Conservation (phyloP, 495 filamentous ascomycete species). For the Lentithecium fluviatile region DNA sequence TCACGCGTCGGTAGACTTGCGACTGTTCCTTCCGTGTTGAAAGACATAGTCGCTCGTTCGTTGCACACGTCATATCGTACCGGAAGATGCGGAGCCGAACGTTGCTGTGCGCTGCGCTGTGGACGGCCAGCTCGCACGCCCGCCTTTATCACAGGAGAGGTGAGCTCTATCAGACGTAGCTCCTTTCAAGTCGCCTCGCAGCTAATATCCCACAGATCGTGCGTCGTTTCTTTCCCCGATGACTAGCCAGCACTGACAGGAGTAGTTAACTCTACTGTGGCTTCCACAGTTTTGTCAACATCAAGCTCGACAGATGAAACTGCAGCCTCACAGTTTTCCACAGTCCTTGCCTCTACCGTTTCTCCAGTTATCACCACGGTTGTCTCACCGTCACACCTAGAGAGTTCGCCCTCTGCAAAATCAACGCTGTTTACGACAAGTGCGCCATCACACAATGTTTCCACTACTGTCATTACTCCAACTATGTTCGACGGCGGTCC, state of each 20-base stretch:
- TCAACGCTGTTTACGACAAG: too few species aligned
- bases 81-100: conserved; percentile 10
- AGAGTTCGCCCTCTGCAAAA: too few species aligned
- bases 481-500: background rate
- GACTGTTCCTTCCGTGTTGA: background rate
- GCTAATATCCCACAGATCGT: background rate
- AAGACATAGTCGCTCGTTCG: conserved; percentile 14
- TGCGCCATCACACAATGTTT: background rate
- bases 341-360: background rate
- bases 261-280: background rate
- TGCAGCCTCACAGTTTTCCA: too few species aligned
- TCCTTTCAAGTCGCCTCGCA: background rate
- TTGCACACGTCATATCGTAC: background rate
- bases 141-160: conserved; percentile 6
- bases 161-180: background rate
- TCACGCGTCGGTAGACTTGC: background rate
- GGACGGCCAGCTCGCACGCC: conserved; percentile 5
- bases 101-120: conserved; percentile 7
- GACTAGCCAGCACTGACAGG: too few species aligned
- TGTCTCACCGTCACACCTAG: too few species aligned
- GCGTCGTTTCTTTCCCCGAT: background rate
- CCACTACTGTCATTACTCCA: conserved; percentile 3
- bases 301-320: too few species aligned
- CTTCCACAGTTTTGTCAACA: background rate
- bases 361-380: too few species aligned